Conservation (phyloP, 129 eudicot species). For the Heracleum sosnowskyi region DNA sequence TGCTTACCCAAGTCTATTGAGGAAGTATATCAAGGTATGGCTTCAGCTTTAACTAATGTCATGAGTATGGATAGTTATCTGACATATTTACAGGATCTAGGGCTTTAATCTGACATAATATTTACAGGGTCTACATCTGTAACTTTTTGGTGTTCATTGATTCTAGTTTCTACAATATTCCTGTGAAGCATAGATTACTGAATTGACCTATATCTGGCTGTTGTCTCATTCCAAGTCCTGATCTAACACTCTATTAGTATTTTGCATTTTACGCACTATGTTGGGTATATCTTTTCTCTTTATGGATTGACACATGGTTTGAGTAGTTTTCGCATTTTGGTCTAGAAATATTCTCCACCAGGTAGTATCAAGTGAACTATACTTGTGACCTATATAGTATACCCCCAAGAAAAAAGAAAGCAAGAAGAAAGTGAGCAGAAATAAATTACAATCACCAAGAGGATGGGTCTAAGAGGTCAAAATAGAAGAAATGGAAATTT, state of each 20-base stretch:
- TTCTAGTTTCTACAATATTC: background rate
- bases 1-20: constrained; percentile 78
- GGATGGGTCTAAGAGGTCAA: background rate
- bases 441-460: background rate
- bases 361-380: background rate
- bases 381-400: background rate
- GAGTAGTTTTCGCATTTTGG: background rate
- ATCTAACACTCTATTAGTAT: background rate
- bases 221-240: background rate
- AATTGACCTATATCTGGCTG: background rate
- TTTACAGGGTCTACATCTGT: background rate
- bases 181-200: background rate
- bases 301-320: background rate
- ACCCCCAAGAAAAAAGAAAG: background rate
- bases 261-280: background rate
- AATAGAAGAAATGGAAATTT: background rate
- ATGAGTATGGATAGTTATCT: background rate
- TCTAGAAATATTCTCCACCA: background rate
- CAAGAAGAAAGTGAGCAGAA: background rate
- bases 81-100: background rate
- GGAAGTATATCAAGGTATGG: constrained; percentile 88
- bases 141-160: background rate
- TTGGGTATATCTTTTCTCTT: background rate
- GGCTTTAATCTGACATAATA: background rate
- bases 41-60: background rate